These are phyloP conservation scores for Phytophthora uliginosa DNA, from an alignment of 352 stramenopile genomes.

Conservation along the genomic window DNA sequence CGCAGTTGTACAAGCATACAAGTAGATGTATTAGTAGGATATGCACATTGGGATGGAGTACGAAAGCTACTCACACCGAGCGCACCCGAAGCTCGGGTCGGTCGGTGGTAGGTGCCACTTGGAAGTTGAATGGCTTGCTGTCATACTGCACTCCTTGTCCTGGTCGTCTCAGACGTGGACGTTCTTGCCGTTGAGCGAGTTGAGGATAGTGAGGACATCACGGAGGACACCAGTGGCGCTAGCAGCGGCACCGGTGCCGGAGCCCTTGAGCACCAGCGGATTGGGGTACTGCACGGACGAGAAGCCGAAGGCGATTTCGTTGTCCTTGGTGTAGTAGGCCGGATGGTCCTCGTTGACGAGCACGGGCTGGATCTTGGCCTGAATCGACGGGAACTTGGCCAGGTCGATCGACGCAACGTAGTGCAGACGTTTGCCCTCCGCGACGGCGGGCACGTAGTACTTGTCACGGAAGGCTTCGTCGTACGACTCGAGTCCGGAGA, in stretches of 20 bases:
- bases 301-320: conserved; percentile 83
- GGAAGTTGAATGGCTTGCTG: conserved; percentile 22
- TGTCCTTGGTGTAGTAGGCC: conserved; percentile 66
- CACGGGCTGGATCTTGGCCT: conserved; percentile 56
- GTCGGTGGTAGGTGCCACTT: conserved; percentile 30
- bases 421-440: conserved; percentile 61
- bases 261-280: conserved; percentile 77
- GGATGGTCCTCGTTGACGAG: conserved; percentile 75
- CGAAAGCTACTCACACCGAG: conserved; percentile 26
- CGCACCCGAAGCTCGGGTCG: conserved; percentile 8
- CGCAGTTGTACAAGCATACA: background rate
- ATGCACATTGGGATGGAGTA: conserved; percentile 38
- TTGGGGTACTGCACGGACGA: conserved; percentile 79
- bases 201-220: conserved; percentile 81
- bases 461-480: conserved; percentile 66
- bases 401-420: conserved; percentile 81
- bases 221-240: conserved; percentile 80
- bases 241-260: conserved; percentile 65
- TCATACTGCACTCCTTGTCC: conserved; percentile 38
- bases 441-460: conserved; percentile 57
- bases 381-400: conserved; percentile 55
- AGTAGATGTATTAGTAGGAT: conserved; percentile 6
- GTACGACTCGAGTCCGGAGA: conserved; percentile 58
- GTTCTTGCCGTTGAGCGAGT: conserved; percentile 71
- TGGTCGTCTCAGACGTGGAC: conserved; percentile 33